Evolutionary conservation across 768 basidiomycete species (phyloP).

Genomic region (Trametes punicea): DNA sequence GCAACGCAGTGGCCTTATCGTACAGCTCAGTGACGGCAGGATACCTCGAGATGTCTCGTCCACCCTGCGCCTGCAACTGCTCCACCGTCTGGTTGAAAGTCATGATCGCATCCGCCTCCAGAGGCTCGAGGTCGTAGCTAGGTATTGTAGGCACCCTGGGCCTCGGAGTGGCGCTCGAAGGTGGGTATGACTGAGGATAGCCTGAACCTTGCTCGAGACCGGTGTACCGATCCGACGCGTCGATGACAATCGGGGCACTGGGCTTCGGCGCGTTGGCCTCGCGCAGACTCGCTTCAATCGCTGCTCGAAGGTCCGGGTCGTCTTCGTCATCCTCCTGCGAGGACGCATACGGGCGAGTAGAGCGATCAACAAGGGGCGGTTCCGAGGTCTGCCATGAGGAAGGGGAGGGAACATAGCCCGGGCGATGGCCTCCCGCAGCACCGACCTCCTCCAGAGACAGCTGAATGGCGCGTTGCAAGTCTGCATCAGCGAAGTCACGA

Average conservation of each 20-base stretch:
- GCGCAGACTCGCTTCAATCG: slow-evolving; percentile 92
- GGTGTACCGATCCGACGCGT: slow-evolving; percentile 41
- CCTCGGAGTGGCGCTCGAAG: slow-evolving; percentile 37
- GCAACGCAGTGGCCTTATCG: slow-evolving; percentile 72
- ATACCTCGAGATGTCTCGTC: slow-evolving; percentile 73
- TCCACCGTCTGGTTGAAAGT: slow-evolving; percentile 91
- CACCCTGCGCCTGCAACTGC: slow-evolving; percentile 75
- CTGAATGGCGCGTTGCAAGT: slow-evolving; percentile 91
- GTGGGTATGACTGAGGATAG: slow-evolving; percentile 46
- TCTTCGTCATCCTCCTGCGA: slow-evolving; percentile 62
- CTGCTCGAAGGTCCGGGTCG: slow-evolving; percentile 87
- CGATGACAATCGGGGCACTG: slow-evolving; percentile 67
- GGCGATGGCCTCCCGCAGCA: slow-evolving; percentile 45
- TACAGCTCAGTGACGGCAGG: slow-evolving; percentile 83
- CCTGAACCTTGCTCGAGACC: slow-evolving; percentile 26
- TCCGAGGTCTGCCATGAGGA: slow-evolving; percentile 65
- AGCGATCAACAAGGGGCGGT: slow-evolving; percentile 62
- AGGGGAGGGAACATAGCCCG: slow-evolving; percentile 69
- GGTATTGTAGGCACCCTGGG: slow-evolving; percentile 55
- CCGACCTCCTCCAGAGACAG: slow-evolving; percentile 81
- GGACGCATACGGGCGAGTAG: slow-evolving; percentile 39
- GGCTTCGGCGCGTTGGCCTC: slow-evolving; percentile 78
- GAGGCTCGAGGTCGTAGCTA: slow-evolving; percentile 74
- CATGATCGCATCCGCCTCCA: slow-evolving; percentile 83
- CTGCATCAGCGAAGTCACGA: slow-evolving; percentile 73